phyloP scores from a whole-genome alignment of 257 asterid species.

The Galeopsis tetrahit region DNA sequence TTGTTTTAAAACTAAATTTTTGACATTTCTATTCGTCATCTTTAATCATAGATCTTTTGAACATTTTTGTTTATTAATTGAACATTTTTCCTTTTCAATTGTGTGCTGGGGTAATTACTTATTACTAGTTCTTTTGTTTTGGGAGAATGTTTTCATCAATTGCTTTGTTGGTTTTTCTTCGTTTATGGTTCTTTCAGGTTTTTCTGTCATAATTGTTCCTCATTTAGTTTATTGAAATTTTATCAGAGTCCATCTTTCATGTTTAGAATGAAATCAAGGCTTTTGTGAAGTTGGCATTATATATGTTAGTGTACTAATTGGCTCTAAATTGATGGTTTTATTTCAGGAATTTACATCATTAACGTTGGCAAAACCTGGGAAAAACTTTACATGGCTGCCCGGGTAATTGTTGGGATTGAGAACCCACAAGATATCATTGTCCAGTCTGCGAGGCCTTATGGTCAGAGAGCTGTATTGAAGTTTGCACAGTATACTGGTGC shows the following conservation, averaged over 20 bases:
- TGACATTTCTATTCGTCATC: neutral
- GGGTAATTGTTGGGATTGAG: slow-evolving; percentile 47
- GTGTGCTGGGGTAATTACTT: neutral
- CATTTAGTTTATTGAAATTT: neutral
- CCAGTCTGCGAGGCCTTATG: slow-evolving; percentile 49
- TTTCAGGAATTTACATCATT: slow-evolving; percentile 40
- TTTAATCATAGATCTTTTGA: neutral
- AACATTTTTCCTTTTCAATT: no score
- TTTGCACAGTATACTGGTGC: slow-evolving; percentile 49
- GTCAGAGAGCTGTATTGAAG: slow-evolving; percentile 50
- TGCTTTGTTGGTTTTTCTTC: neutral
- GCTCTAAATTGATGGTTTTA: neutral
- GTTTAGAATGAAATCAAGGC: neutral
- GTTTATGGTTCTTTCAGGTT: no score
- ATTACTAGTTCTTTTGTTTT: neutral
- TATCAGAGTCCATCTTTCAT: neutral
- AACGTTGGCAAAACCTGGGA: slow-evolving; percentile 46
- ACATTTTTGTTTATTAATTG: neutral
- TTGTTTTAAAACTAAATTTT: neutral
- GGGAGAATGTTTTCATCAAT: neutral
- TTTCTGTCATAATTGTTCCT: neutral
- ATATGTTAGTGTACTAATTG: neutral
- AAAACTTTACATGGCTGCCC: slow-evolving; percentile 45
- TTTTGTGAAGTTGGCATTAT: neutral
- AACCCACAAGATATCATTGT: slow-evolving; percentile 50